Base-by-base conservation (phyloP, 805 yeast species). In the Barnettozyma populi region DNA sequence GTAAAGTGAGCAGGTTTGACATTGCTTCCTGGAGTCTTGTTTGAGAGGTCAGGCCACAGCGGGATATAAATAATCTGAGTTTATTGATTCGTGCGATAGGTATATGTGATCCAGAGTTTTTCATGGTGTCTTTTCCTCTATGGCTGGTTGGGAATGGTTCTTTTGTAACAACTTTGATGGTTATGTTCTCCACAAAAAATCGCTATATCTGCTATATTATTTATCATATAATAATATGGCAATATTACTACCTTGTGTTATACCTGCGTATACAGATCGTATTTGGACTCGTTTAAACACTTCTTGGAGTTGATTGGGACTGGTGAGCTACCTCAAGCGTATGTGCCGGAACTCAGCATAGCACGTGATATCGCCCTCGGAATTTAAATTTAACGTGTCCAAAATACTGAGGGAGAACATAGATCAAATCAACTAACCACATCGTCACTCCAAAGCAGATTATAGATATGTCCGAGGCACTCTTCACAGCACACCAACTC, bases 401-500 rank as follows among this genome's bases (percentile, higher is more conserved):
- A 18, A 35, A 35, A 35, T 4, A 9, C n/a, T n/a, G n/a, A 23
- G 7, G 25, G 8, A 8, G 25, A 23, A 23, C 25, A 5, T 6
- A 23, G 8, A 23, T 8, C 25, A 23, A 6, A 23, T 23, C 25
- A 23, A 23, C 5, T 23, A 5, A 23, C 25, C 32, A 11, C 6
- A 29, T 29, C 32, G 13, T 8, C 16, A 29, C 5, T 11, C n/a
- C 16, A 29, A 29, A 29, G 32, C 16, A 11, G 32, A 29, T 29
- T 16, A 13, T 11, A 9, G 13, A 29, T 35, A 43, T 43, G 45
- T 27, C 46, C 38, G 84, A 80, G 56, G 69, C 42, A 5, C 42
- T 78, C 34, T 82, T 73, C 63, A 72, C 71, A 16, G 63, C 82
- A 23, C 74, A 79, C 54, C 82, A 79, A 57, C 78, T 76, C 49